phyloP scores from a whole-genome alignment of 345 rosid species.

The Lepidium africanum region DNA sequence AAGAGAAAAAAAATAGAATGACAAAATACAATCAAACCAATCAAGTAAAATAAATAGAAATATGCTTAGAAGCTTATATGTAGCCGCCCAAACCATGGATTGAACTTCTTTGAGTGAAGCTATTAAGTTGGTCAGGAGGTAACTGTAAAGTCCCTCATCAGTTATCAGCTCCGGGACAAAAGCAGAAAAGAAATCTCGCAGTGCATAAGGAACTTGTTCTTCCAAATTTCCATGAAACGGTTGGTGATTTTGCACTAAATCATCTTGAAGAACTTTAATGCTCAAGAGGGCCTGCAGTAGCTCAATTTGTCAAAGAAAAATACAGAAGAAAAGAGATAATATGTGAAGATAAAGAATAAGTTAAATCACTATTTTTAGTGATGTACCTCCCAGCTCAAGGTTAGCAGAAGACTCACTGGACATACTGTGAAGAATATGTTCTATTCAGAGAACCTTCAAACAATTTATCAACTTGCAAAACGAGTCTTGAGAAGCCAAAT shows the following conservation, averaged over 20 bases:
- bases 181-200: not conserved
- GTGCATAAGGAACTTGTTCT: not conserved
- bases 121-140: not conserved
- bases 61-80: not conserved
- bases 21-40: not conserved
- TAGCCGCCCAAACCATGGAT: slow-evolving; percentile 4
- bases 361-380: not conserved
- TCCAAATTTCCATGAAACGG: not conserved
- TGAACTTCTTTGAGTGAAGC: slow-evolving; percentile 4
- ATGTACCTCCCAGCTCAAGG: not conserved
- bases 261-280: slow-evolving; percentile 1
- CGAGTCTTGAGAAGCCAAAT: not conserved
- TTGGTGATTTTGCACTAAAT: not conserved
- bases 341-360: not conserved
- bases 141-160: slow-evolving; percentile 3
- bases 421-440: not conserved
- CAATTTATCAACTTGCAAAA: not conserved
- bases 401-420: slow-evolving; percentile 1
- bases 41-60: not conserved
- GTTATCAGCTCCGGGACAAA: not conserved
- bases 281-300: slow-evolving; percentile 6
- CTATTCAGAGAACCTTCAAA: not conserved
- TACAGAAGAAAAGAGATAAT: not conserved
- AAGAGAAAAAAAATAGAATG: not conserved
- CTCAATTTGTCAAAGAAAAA: not conserved